These are phyloP conservation scores for Pholiota microspora DNA, from an alignment of 768 basidiomycete species.

Conservation along the genomic window DNA sequence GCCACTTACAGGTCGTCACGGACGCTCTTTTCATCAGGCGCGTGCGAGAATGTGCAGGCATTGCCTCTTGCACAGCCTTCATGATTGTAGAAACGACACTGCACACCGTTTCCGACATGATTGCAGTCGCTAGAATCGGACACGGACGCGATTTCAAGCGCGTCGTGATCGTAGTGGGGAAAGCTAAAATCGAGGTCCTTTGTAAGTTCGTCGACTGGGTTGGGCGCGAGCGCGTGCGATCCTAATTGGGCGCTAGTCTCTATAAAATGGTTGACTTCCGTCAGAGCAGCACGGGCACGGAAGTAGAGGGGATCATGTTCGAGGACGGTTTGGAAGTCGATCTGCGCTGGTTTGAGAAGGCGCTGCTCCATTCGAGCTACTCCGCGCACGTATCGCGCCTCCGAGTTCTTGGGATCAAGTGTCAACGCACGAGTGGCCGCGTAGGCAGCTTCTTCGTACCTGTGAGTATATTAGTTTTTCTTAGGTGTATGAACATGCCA, in stretches of 20 bases:
- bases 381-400: conserved; percentile 41
- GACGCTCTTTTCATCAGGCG: conserved; percentile 53
- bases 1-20: conserved; percentile 49
- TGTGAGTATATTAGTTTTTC: conserved; percentile 2
- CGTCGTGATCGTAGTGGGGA: conserved; percentile 31
- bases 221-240: conserved; percentile 10
- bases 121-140: conserved; percentile 56
- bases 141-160: conserved; percentile 36
- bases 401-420: conserved; percentile 34
- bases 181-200: conserved; percentile 30
- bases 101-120: conserved; percentile 48
- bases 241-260: conserved; percentile 17
- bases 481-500: conserved; percentile 8
- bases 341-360: conserved; percentile 28
- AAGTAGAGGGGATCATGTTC: conserved; percentile 27
- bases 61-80: conserved; percentile 42
- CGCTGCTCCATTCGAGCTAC: conserved; percentile 36
- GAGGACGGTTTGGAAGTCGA: conserved; percentile 35
- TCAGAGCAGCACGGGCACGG: conserved; percentile 26
- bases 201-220: conserved; percentile 18
- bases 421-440: conserved; percentile 35
- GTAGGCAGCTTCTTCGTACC: conserved; percentile 38
- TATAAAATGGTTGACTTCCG: conserved; percentile 22
- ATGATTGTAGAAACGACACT: conserved; percentile 59
- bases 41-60: conserved; percentile 48